Evolutionary conservation across 495 filamentous ascomycete species (phyloP).

Genomic region (Penicillium samsonianum): DNA sequence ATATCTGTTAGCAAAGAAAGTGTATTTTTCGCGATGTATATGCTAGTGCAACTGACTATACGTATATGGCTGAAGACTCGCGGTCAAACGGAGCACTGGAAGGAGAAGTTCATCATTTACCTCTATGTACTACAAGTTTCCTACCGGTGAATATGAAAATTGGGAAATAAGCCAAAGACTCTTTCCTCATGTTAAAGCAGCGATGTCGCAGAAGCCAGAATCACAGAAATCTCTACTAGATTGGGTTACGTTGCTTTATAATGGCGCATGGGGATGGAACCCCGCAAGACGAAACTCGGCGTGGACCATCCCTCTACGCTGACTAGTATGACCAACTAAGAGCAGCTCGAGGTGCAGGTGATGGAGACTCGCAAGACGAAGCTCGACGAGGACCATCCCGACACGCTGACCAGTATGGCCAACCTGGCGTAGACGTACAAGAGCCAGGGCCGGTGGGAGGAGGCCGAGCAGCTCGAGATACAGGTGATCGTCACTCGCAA

Average conservation of each 20-base stretch:
- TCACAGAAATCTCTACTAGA: not conserved
- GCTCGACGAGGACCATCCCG: not conserved
- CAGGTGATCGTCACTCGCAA: conserved; percentile 3
- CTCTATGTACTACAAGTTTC: too few relatives aligned
- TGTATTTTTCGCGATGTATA: too few relatives aligned
- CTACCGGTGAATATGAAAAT: conserved; percentile 5
- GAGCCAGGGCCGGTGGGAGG: conserved; percentile 25
- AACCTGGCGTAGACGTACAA: not conserved
- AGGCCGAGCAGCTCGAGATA: conserved; percentile 21
- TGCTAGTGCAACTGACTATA: too few relatives aligned
- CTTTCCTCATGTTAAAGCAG: conserved; percentile 2
- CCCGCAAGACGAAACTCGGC: not conserved
- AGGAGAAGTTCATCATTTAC: too few relatives aligned
- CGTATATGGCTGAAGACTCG: too few relatives aligned
- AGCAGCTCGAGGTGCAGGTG: not conserved
- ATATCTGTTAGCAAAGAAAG: too few relatives aligned
- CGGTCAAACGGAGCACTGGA: too few relatives aligned
- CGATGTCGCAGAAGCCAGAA: not conserved
- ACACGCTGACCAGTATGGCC: not conserved
- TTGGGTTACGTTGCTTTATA: conserved; percentile 8
- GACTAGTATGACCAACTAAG: not conserved
- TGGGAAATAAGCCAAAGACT: not conserved
- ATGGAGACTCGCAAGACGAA: not conserved
- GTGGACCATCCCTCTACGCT: not conserved
- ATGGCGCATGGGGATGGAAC: not conserved